Evolutionary conservation across 1,139 yeast genomes (phyloP).

Genomic region (Nakaseomyces kungkrabaensis): DNA sequence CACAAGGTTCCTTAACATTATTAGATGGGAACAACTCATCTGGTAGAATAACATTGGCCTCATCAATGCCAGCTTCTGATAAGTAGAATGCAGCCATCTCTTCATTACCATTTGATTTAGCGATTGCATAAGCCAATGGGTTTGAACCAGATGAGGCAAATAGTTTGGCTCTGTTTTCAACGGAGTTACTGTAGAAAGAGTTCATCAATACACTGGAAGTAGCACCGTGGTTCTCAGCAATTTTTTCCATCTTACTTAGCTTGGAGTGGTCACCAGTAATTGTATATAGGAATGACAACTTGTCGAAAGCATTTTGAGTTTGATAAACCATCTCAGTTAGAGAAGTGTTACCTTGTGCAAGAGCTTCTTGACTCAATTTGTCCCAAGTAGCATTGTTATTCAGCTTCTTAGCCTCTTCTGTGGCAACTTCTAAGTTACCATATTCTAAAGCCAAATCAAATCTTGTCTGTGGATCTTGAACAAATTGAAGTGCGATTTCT

Average conservation of each 20-base stretch:
- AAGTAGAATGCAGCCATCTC: conserved; percentile 66
- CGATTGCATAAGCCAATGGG: conserved; percentile 89
- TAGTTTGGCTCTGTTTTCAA: conserved; percentile 65
- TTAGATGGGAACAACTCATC: conserved; percentile 26
- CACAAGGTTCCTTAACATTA: conserved; percentile 15
- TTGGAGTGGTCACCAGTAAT: conserved; percentile 71
- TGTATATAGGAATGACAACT: conserved; percentile 78
- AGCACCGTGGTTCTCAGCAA: conserved; percentile 86
- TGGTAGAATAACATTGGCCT: conserved; percentile 59
- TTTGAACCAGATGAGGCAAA: conserved; percentile 70
- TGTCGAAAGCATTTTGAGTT: conserved; percentile 77
- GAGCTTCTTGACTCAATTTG: conserved; percentile 74
- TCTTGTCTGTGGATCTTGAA: conserved; percentile 90
- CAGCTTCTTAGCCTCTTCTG: conserved; percentile 74
- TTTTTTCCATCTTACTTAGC: conserved; percentile 72
- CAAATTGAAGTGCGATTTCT: conserved; percentile 88
- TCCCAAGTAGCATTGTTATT: conserved; percentile 69
- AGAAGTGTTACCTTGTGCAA: conserved; percentile 79
- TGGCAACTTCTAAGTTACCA: conserved; percentile 80
- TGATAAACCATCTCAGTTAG: conserved; percentile 85
- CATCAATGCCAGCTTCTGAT: conserved; percentile 56
- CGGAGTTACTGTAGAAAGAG: conserved; percentile 66
- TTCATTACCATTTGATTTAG: conserved; percentile 74
- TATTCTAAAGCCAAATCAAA: conserved; percentile 93
- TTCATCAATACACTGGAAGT: conserved; percentile 72